phyloP scores from a whole-genome alignment of 1,139 yeast genomes.

The Trichomonascaceae sp. region DNA sequence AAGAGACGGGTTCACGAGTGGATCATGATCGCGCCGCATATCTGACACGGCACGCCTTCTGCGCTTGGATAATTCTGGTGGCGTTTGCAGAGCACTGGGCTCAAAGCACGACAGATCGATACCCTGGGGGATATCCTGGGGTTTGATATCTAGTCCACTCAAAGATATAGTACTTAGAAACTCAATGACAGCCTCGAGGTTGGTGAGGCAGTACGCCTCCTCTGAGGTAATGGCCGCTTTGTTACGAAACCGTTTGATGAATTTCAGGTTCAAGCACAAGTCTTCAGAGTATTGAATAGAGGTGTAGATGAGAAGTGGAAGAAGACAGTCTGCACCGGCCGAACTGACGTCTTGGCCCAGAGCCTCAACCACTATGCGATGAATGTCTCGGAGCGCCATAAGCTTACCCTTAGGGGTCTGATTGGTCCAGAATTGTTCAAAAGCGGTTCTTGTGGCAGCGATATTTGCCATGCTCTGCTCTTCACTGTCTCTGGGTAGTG shows the following conservation, averaged over 20 bases:
- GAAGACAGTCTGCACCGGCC: constrained; percentile 36
- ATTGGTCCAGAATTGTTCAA: constrained; percentile 15
- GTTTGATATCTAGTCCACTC: constrained; percentile 25
- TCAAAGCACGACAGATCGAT: constrained; percentile 5
- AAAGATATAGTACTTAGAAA: constrained; percentile 37
- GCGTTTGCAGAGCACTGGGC: background rate
- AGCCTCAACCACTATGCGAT: constrained; percentile 26
- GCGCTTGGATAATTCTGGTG: background rate
- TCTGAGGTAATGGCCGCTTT: constrained; percentile 35
- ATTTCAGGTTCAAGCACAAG: constrained; percentile 38
- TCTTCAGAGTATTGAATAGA: constrained; percentile 32
- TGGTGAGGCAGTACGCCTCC: constrained; percentile 45
- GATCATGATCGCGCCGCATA: background rate
- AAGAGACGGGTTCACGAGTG: background rate
- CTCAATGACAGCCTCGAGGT: constrained; percentile 49
- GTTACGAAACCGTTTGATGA: constrained; percentile 45
- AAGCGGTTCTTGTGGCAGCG: constrained; percentile 9
- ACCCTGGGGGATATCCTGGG: constrained; percentile 5
- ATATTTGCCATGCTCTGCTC: constrained; percentile 3
- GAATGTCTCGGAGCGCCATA: constrained; percentile 28
- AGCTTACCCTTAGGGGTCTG: constrained; percentile 31
- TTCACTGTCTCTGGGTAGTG: constrained; percentile 14
- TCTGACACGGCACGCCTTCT: background rate
- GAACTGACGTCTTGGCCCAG: constrained; percentile 14
- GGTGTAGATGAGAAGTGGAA: constrained; percentile 43